These are phyloP conservation scores for Komagataella kurtzmanii DNA, from an alignment of 805 yeast genomes.

Conservation along the genomic window DNA sequence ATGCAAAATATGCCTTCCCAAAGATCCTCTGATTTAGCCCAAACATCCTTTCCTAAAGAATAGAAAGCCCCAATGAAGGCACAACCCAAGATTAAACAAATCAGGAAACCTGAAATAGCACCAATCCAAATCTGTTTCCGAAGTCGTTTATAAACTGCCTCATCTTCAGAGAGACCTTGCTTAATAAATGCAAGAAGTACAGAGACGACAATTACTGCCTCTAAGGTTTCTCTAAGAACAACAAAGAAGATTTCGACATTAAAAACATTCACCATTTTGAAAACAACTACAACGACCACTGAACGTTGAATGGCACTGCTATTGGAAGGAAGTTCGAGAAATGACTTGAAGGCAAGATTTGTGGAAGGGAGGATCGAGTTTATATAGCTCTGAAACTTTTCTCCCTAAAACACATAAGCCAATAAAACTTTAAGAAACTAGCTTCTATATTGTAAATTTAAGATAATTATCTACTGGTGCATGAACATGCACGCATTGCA, in stretches of 20 bases:
- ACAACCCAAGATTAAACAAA: slow-evolving; percentile 79
- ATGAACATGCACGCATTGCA: background rate
- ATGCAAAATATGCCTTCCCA: slow-evolving; percentile 96
- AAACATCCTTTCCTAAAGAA: slow-evolving; percentile 65
- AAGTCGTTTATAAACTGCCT: slow-evolving; percentile 42
- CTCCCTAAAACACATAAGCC: background rate
- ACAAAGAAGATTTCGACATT: slow-evolving; percentile 73
- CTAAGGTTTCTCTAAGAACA: slow-evolving; percentile 87
- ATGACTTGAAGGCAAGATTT: no score
- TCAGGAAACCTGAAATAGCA: slow-evolving; percentile 51
- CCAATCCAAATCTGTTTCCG: slow-evolving; percentile 85
- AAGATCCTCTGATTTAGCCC: slow-evolving; percentile 78
- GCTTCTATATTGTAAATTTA: background rate
- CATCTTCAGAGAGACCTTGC: slow-evolving; percentile 49
- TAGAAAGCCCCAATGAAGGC: slow-evolving; percentile 94
- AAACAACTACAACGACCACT: background rate
- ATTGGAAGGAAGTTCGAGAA: background rate
- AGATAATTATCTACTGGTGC: background rate
- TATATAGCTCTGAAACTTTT: background rate
- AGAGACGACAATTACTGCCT: slow-evolving; percentile 85
- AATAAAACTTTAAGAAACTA: background rate
- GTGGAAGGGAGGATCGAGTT: no score
- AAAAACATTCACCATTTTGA: slow-evolving; percentile 26
- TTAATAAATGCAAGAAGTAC: slow-evolving; percentile 84
- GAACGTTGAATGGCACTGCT: background rate